Conservation (phyloP, 176 grass and related monocot genomes). For the Neostapfia colusana region DNA sequence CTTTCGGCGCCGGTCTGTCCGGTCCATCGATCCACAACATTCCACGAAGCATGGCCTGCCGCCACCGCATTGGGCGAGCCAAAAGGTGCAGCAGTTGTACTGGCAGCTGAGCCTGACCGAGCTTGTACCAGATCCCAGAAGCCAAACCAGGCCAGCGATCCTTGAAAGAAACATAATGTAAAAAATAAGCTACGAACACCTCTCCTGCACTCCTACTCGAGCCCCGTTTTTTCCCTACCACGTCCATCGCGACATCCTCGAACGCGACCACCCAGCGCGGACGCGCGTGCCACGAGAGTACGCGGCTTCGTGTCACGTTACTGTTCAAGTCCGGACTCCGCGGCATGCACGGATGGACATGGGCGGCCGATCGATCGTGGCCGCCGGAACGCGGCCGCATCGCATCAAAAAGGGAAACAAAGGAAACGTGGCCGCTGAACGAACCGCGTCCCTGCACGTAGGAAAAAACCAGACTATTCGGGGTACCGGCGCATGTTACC, state of each 20-base stretch:
- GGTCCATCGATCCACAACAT: background rate
- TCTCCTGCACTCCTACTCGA: background rate
- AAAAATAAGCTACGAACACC: background rate
- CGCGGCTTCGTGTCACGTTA: background rate
- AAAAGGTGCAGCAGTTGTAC: background rate
- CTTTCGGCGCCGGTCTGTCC: conserved; percentile 23
- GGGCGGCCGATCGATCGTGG: background rate
- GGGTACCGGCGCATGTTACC: background rate
- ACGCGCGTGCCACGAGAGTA: background rate
- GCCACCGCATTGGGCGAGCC: background rate
- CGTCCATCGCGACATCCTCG: background rate
- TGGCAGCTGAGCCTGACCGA: background rate
- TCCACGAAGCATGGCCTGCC: background rate
- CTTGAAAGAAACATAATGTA: background rate
- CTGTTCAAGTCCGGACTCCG: background rate
- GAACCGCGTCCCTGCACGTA: too few relatives aligned
- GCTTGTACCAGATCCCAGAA: background rate
- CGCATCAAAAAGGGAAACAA: too few relatives aligned
- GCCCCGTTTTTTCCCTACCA: too few relatives aligned
- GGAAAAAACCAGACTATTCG: background rate
- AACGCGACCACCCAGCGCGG: background rate
- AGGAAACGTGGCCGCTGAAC: too few relatives aligned
- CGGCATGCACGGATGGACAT: background rate
- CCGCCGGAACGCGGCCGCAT: background rate
- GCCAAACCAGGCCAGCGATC: background rate